These are phyloP conservation scores for Brettanomyces sp. DNA, from an alignment of 805 yeast genomes.

Conservation along the genomic window DNA sequence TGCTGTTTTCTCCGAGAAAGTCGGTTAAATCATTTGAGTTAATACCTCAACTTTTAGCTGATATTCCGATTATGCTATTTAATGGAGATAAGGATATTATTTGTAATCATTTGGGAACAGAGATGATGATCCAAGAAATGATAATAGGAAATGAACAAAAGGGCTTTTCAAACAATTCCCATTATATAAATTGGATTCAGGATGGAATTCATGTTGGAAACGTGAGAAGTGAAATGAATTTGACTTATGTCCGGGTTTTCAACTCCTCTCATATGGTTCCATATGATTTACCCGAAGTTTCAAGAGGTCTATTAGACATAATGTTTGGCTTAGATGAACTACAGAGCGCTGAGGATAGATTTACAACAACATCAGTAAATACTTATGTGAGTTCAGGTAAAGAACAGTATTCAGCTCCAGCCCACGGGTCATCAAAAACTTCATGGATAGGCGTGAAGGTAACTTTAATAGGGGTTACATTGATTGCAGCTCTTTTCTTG, in stretches of 20 bases:
- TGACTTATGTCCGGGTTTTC: constrained; percentile 65
- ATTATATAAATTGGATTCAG: constrained; percentile 33
- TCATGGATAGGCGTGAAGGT: neutral
- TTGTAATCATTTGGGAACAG: constrained; percentile 76
- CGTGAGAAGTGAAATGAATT: constrained; percentile 46
- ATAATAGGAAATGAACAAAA: constrained; percentile 48
- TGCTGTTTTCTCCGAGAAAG: constrained; percentile 37
- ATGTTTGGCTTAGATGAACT: neutral
- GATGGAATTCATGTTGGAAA: constrained; percentile 30
- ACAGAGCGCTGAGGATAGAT: neutral
- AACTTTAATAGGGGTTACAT: neutral
- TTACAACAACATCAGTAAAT: too few species aligned
- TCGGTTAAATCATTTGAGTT: constrained; percentile 55
- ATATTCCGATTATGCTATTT: constrained; percentile 60
- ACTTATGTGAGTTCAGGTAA: too few species aligned
- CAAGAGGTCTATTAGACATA: constrained; percentile 61
- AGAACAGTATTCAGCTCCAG: too few species aligned
- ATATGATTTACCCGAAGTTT: constrained; percentile 59
- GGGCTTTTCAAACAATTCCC: constrained; percentile 37
- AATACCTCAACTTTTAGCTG: constrained; percentile 54
- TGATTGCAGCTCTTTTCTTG: neutral
- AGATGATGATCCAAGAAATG: constrained; percentile 50
- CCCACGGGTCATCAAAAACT: too few species aligned
- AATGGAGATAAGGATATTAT: constrained; percentile 85
- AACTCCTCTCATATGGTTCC: constrained; percentile 95